Percentiles rank a stretch among this genome's conserved stretches.
These are phyloP conservation scores for Trametes polyzona DNA, from an alignment of 1,284 basidiomycete species.

Conservation along the genomic window DNA sequence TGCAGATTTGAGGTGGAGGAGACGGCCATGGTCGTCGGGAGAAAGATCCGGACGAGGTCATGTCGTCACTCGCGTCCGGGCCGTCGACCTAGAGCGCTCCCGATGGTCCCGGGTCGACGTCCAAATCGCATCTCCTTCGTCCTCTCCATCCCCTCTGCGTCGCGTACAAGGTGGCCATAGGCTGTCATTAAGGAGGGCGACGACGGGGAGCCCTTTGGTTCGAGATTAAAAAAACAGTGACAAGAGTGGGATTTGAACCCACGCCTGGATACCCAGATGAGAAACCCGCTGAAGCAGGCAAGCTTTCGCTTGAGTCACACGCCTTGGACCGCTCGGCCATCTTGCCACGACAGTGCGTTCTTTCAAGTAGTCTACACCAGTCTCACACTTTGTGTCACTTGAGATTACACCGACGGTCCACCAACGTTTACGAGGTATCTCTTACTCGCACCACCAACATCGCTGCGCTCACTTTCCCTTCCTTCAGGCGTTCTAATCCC, in stretches of 20 bases:
- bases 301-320: conserved; percentile 27
- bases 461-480: too few species aligned
- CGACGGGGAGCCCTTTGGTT: background rate
- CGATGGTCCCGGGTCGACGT: too few species aligned
- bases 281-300: conserved; percentile 24
- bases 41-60: conserved; percentile 7
- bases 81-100: background rate
- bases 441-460: too few species aligned
- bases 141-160: too few species aligned
- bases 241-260: conserved; percentile 27
- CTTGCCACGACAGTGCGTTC: conserved; percentile 9
- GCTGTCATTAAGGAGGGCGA: too few species aligned
- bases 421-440: too few species aligned
- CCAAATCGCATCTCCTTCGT: too few species aligned
- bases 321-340: conserved; percentile 27
- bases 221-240: conserved; percentile 4
- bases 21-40: background rate
- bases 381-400: too few species aligned
- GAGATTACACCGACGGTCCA: too few species aligned
- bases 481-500: too few species aligned
- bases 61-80: conserved; percentile 7
- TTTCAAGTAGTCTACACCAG: background rate
- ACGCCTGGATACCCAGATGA: conserved; percentile 27
- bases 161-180: too few species aligned
- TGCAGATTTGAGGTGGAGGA: background rate